Conservation (phyloP, 495 filamentous ascomycete species). For the Talaromyces thailandensis region DNA sequence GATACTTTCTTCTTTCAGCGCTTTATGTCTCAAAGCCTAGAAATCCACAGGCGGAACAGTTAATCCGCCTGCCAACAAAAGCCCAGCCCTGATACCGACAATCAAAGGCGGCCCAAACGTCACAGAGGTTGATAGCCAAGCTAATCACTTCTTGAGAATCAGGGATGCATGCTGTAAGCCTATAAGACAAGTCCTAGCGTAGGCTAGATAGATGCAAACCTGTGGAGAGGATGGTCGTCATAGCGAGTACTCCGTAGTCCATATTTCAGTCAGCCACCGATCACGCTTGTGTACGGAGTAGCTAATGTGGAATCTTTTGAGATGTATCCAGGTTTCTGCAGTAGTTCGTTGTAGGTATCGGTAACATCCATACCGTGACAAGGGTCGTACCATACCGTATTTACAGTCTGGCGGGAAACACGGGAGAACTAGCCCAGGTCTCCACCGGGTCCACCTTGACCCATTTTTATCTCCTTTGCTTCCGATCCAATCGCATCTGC, state of each 20-base stretch:
- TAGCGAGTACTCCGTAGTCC: background rate
- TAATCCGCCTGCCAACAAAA: background rate
- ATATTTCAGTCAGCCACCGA: background rate
- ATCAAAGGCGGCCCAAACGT: background rate
- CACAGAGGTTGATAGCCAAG: background rate
- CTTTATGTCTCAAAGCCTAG: background rate
- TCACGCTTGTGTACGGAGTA: background rate
- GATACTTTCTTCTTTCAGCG: background rate
- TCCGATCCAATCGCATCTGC: background rate
- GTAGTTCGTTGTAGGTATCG: background rate
- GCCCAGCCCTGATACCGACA: background rate
- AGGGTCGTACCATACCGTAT: background rate
- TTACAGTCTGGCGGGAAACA: background rate
- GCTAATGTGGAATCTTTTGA: background rate
- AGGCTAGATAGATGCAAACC: background rate
- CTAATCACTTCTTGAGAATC: background rate
- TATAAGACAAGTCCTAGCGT: background rate
- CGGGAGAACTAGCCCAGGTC: background rate
- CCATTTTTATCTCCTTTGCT: background rate
- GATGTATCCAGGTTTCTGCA: background rate
- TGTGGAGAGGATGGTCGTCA: background rate
- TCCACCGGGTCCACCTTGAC: background rate
- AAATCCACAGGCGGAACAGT: background rate
- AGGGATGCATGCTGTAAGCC: background rate
- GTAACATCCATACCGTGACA: background rate